Conservation (phyloP, 2,329 filamentous ascomycete species). For the Aspergillus calidoustus region DNA sequence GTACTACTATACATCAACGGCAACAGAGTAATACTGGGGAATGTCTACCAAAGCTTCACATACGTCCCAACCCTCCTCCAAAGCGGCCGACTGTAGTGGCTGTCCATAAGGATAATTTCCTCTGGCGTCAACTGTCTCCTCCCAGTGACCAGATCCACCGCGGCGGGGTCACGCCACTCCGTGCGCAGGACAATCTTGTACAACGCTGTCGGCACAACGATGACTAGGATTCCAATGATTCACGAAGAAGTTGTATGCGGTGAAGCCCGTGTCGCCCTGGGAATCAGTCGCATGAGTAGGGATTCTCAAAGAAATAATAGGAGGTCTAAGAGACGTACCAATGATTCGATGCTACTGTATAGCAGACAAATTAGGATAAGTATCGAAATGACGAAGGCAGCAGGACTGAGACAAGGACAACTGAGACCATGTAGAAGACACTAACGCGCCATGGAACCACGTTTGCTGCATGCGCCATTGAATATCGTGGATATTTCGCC, state of each 20-base stretch:
- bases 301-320: background rate
- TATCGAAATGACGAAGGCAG: slow-evolving; percentile 24
- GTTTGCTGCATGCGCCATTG: slow-evolving; percentile 37
- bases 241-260: slow-evolving; percentile 15
- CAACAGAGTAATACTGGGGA: background rate
- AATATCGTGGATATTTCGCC: slow-evolving; percentile 40
- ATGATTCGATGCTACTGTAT: slow-evolving; percentile 1
- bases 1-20: background rate
- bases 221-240: slow-evolving; percentile 14
- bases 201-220: background rate
- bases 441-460: slow-evolving; percentile 21
- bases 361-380: slow-evolving; percentile 13
- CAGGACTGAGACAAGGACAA: slow-evolving; percentile 13
- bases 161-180: slow-evolving; percentile 12
- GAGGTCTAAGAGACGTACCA: background rate
- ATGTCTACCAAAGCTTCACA: slow-evolving; percentile 14
- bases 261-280: slow-evolving; percentile 4
- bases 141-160: slow-evolving; percentile 11
- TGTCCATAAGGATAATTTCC: slow-evolving; percentile 11
- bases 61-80: slow-evolving; percentile 18
- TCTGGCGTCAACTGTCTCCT: background rate
- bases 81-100: slow-evolving; percentile 11
- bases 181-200: slow-evolving; percentile 15
- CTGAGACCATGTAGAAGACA: slow-evolving; percentile 15
- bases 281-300: background rate